Percentiles rank a stretch among this genome's conserved stretches.
Evolutionary conservation across 768 basidiomycete genomes (phyloP).

Genomic region (Suillus americanus): DNA sequence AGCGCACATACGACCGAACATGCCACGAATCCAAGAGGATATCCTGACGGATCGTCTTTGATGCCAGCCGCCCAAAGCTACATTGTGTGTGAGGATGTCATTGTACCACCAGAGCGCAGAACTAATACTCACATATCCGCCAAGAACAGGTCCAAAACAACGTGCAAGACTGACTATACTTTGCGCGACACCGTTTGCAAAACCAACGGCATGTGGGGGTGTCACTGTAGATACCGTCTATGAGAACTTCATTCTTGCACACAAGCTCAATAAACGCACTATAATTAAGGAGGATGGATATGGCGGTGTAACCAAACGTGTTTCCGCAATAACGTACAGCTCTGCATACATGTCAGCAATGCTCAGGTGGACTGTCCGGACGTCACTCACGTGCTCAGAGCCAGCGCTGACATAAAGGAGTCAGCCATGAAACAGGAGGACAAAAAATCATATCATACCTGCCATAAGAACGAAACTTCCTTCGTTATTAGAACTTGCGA

Average conservation of each 20-base stretch:
- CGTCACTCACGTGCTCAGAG: slow-evolving; percentile 74
- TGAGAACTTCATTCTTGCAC: slow-evolving; percentile 2
- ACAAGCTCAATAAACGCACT: slow-evolving; percentile 43
- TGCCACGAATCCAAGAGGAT: slow-evolving; percentile 70
- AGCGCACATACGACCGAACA: slow-evolving; percentile 61
- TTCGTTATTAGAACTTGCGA: slow-evolving; percentile 68
- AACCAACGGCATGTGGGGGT: slow-evolving; percentile 82
- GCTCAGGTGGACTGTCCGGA: not conserved
- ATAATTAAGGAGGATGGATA: slow-evolving; percentile 86
- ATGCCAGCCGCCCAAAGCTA: slow-evolving; percentile 78
- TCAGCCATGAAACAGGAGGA: slow-evolving; percentile 5
- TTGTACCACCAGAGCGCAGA: not conserved
- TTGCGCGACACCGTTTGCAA: slow-evolving; percentile 95
- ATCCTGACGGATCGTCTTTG: slow-evolving; percentile 65
- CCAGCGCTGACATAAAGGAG: slow-evolving; percentile 48
- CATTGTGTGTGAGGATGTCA: slow-evolving; percentile 7
- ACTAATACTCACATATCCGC: slow-evolving; percentile 61
- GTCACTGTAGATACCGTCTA: slow-evolving; percentile 59
- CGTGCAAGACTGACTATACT: slow-evolving; percentile 92
- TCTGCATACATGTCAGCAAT: slow-evolving; percentile 37
- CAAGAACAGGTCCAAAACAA: slow-evolving; percentile 84
- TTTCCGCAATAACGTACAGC: slow-evolving; percentile 85
- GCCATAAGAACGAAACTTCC: slow-evolving; percentile 82
- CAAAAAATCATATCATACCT: slow-evolving; percentile 44
- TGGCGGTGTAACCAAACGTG: slow-evolving; percentile 88